Conservation (phyloP, 2,329 filamentous ascomycete species). For the Colletotrichum agaves region DNA sequence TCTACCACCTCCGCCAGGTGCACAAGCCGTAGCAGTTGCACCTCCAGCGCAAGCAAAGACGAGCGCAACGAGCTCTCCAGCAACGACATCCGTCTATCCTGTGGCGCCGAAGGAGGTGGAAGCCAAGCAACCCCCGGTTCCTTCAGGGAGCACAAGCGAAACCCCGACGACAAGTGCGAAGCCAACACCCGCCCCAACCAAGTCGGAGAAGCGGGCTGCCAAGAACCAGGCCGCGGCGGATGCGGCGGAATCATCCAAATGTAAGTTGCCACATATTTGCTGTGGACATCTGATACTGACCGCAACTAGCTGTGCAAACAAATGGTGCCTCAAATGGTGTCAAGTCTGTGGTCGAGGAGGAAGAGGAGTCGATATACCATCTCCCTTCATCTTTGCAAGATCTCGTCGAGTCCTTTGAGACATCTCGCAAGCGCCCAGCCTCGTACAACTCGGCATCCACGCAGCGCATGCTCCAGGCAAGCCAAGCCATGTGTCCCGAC, state of each 20-base stretch:
- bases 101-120: constrained; percentile 51
- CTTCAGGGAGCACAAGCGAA: constrained; percentile 42
- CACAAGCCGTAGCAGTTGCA: constrained; percentile 52
- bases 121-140: constrained; percentile 46
- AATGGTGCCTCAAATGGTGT: constrained; percentile 65
- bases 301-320: constrained; percentile 51
- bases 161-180: constrained; percentile 41
- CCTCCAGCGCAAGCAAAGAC: constrained; percentile 63
- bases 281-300: constrained; percentile 6
- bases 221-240: constrained; percentile 58
- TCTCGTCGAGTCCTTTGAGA: constrained; percentile 89
- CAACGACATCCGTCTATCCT: constrained; percentile 58
- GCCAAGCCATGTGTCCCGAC: constrained; percentile 79
- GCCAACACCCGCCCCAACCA: constrained; percentile 46
- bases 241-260: constrained; percentile 55
- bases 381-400: constrained; percentile 90
- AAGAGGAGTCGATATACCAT: constrained; percentile 90
- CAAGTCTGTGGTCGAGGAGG: constrained; percentile 60
- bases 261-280: constrained; percentile 46
- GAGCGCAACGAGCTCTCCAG: constrained; percentile 67
- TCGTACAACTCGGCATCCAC: constrained; percentile 72
- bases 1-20: constrained; percentile 86
- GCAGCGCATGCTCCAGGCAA: constrained; percentile 79
- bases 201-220: constrained; percentile 52
- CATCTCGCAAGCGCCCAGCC: constrained; percentile 76